Evolutionary conservation across 116 monocot genomes (phyloP), one percentile per base, ranked within the genome.

Genomic region (Thalassia testudinum): DNA sequence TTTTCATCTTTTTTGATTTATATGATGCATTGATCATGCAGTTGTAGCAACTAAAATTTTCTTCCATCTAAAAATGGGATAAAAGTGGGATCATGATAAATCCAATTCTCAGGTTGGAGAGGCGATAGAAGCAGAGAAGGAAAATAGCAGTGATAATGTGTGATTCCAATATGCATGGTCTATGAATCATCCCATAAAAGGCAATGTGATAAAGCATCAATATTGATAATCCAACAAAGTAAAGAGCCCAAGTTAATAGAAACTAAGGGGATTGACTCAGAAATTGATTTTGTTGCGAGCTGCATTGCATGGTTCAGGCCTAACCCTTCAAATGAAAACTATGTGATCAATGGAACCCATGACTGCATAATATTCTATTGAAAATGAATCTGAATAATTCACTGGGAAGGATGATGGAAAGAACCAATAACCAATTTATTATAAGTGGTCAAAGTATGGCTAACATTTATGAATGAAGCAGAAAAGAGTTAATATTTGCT

Each of bases 121-220:
- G 30, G 10, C 10, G 30, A 34, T 34, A 5, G 30, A 34, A 34
- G 30, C n/a, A 44, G 44, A 44, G 44, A 44, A 19, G 44, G 2
- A 44, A 44, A 44, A 19, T 44, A 44, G 4, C 44, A 16, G 15
- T 44, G 44, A 1, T 44, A 44, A 7, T 17, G 15, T 44, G 15
- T 16, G 15, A 44, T 44, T 44, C 18, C 44, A 44, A 44, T 8
- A 19, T 44, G 10, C 15, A 44, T 44, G 44, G 15, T 16, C 18
- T 16, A 44, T 44, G 44, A 44, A 44, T 44, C 5, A 44, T 44
- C 44, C 15, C 44, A 44, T 5, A 52, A 52, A 52, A 52, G 15
- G 26, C 52, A 52, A 25, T 52, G 52, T 52, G 21, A 52, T 52
- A 52, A 52, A 52, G 52, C 52, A 52, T 52, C 25, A 52, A 52